Conservation (phyloP, 2,329 filamentous ascomycete genomes). For the Nemania serpens region DNA sequence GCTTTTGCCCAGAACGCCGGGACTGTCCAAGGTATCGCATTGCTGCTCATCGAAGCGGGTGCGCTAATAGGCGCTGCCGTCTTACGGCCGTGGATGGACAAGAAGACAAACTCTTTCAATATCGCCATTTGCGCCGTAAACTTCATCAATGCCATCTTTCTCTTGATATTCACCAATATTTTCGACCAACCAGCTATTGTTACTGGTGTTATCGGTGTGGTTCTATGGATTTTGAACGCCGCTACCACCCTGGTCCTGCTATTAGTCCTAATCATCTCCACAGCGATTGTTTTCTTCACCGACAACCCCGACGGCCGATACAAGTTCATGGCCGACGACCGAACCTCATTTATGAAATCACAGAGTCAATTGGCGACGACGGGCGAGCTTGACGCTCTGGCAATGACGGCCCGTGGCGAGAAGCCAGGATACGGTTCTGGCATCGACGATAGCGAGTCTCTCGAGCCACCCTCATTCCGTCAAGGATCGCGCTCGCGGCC, state of each 20-base stretch:
- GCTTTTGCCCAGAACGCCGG: conserved; percentile 75
- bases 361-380: conserved; percentile 76
- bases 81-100: conserved; percentile 96
- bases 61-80: conserved; percentile 79
- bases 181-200: conserved; percentile 85
- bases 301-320: conserved; percentile 96
- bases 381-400: conserved; percentile 88
- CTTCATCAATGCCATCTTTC: conserved; percentile 87
- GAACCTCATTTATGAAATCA: conserved; percentile 97
- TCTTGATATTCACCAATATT: conserved; percentile 84
- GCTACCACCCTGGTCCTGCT: conserved; percentile 81
- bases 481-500: conserved; percentile 47
- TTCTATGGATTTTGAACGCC: conserved; percentile 88
- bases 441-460: conserved; percentile 69
- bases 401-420: conserved; percentile 86
- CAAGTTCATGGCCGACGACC: conserved; percentile 94
- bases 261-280: conserved; percentile 79
- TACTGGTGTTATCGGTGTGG: conserved; percentile 83
- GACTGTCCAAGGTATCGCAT: conserved; percentile 76
- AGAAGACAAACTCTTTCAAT: conserved; percentile 96
- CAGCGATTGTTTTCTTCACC: conserved; percentile 74
- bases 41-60: conserved; percentile 80
- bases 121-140: conserved; percentile 89
- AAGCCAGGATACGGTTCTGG: conserved; percentile 62
- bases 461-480: conserved; percentile 62